Percentiles rank a stretch among this genome's conserved stretches.
phyloP scores from a whole-genome alignment of 2,329 filamentous ascomycete species.

The Verticillium isaacii region DNA sequence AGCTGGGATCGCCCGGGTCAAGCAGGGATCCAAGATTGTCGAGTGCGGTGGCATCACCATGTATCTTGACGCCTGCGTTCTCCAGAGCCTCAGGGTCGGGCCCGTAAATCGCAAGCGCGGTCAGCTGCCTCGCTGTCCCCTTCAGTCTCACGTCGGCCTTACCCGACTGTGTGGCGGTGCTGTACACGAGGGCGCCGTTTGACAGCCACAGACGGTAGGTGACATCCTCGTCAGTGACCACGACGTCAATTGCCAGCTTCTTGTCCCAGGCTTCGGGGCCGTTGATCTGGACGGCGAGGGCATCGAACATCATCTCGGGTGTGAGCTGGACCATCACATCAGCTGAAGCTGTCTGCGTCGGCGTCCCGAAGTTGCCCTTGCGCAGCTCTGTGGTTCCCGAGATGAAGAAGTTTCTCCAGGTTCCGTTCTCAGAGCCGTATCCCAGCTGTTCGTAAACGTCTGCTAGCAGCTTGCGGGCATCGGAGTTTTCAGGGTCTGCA shows the following conservation, averaged over 20 bases:
- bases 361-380: background rate
- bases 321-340: constrained; percentile 5
- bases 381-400: background rate
- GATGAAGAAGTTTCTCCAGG: constrained; percentile 32
- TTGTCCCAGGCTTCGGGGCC: constrained; percentile 3
- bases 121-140: background rate
- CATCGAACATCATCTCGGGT: constrained; percentile 7
- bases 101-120: constrained; percentile 2
- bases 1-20: background rate
- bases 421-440: constrained; percentile 30
- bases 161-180: background rate
- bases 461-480: constrained; percentile 19
- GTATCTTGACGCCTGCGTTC: background rate
- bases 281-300: constrained; percentile 5
- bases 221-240: background rate
- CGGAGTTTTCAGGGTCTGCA: constrained; percentile 16
- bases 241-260: constrained; percentile 3
- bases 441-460: constrained; percentile 27
- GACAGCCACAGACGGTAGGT: constrained; percentile 7
- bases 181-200: constrained; percentile 4
- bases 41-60: background rate
- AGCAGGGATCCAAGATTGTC: background rate
- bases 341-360: constrained; percentile 2
- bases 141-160: constrained; percentile 1
- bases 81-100: background rate